phyloP scores from a whole-genome alignment of 2,329 filamentous ascomycete species.

The Cytospora schulzeri region DNA sequence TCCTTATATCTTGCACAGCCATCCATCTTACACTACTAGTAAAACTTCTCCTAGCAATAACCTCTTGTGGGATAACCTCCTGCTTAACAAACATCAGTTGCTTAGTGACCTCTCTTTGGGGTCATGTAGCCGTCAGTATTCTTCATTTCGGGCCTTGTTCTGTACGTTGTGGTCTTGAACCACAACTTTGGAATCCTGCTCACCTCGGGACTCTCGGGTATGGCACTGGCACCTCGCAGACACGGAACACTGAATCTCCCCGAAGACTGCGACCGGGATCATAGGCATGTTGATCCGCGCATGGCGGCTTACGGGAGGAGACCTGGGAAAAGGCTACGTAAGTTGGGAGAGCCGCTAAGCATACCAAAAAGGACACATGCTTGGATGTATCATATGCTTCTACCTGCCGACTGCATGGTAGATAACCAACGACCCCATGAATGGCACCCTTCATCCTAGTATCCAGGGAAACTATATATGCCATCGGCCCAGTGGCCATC shows the following conservation, averaged over 20 bases:
- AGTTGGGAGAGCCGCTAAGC: no score
- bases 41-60: not conserved
- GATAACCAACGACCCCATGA: not conserved
- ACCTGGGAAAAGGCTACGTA: no score
- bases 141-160: not conserved
- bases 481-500: no score
- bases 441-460: not conserved
- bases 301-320: not conserved
- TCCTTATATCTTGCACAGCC: not conserved
- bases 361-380: not conserved
- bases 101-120: not conserved
- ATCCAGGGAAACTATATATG: no score
- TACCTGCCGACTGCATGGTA: not conserved
- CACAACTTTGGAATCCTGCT: no score
- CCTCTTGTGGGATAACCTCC: not conserved
- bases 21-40: not conserved
- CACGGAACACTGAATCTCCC: not conserved
- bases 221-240: not conserved
- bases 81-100: not conserved
- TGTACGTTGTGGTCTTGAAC: not conserved
- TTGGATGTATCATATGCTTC: not conserved
- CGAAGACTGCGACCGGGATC: not conserved
- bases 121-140: not conserved
- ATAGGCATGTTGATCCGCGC: not conserved
- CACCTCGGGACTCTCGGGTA: not conserved